Base-by-base conservation (phyloP, 371 early-diverging fungal species). In the Smittium mucronatum region DNA sequence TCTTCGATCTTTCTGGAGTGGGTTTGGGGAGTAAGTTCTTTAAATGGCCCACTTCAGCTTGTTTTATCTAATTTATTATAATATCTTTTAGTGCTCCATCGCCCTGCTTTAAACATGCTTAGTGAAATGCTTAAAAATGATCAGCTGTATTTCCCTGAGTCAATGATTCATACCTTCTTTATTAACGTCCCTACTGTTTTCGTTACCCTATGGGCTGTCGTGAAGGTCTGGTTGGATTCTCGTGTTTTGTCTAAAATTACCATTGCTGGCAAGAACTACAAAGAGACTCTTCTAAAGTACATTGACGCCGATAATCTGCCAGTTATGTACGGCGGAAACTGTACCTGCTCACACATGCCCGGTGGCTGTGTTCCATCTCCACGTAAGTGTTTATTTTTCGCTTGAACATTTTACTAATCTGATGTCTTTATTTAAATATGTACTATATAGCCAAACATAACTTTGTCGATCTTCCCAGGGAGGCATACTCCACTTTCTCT, bases 131-230 rank as follows among this genome's bases (percentile, higher is more conserved):
- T 89, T n/a, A 88, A 90, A 70, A 81, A 83, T 69, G 91, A 91
- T 77, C 89, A 90, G 72, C 86, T 85, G 60, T 86, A 88, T 67
- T 93, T 92, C 70, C 93, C 93, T 25, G 93, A 92, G 73, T 84
- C 89, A 61, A 81, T 92, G 69, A 84, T 85, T 70, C 86, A 83
- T 70, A 83, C 91, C 25, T 93, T 86, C 65, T 76, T 93, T 34
- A 87, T 92, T 68, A 93, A 93, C 78, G 87, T 89, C 59, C 93
- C 93, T 8, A 81, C 80, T 34, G 81, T 90, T 59, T 93, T 93
- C 80, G 84, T 91, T 31, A 85, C 85, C 63, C 87, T 89, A 36
- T 93, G 91, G 88, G 86, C 83, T 34, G 82, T 92, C 69, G 85
- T 90, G 69, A 90, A 88, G 73, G 83, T 80, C 47, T 92, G 91